Evolutionary conservation across 768 basidiomycete species (phyloP).

Genomic region (Lyophyllum decastes): DNA sequence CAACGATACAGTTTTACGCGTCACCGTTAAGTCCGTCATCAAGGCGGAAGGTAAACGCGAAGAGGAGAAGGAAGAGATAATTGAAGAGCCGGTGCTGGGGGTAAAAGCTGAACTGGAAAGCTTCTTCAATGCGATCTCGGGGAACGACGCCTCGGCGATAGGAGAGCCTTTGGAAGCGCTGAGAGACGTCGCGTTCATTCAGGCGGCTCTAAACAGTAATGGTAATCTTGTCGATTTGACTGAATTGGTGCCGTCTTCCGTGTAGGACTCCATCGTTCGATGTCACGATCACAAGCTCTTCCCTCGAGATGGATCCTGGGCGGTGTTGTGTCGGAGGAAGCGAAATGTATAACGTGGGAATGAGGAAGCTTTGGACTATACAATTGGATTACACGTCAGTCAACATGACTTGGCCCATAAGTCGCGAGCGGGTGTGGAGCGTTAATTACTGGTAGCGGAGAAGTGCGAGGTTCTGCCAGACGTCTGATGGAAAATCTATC

Average conservation of each 20-base stretch:
- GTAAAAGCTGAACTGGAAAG: conserved; percentile 56
- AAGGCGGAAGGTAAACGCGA: conserved; percentile 35
- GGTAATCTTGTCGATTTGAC: conserved; percentile 61
- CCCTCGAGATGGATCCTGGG: background rate
- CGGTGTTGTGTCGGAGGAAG: background rate
- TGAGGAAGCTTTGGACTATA: background rate
- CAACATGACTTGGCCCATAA: background rate
- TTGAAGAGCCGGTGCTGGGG: conserved; percentile 51
- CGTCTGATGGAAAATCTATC: background rate
- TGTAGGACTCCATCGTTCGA: background rate
- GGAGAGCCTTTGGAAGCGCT: conserved; percentile 68
- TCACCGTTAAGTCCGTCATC: conserved; percentile 39
- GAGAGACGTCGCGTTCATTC: conserved; percentile 76
- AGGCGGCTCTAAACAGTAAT: conserved; percentile 71
- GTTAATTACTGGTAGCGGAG: background rate
- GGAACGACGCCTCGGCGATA: conserved; percentile 45
- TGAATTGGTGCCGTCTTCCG: conserved; percentile 28
- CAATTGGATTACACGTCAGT: background rate
- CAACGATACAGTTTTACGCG: conserved; percentile 28
- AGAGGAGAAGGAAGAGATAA: conserved; percentile 49
- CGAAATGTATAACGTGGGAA: background rate
- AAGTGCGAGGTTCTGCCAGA: background rate
- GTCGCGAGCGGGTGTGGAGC: background rate
- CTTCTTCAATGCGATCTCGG: conserved; percentile 59
- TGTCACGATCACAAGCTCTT: too few relatives aligned